A percentile compares a stretch with the other conserved stretches of the same genome.
These are phyloP conservation scores for Rhinocladiella mackenziei DNA, from an alignment of 2,329 filamentous ascomycete genomes.

Conservation along the genomic window DNA sequence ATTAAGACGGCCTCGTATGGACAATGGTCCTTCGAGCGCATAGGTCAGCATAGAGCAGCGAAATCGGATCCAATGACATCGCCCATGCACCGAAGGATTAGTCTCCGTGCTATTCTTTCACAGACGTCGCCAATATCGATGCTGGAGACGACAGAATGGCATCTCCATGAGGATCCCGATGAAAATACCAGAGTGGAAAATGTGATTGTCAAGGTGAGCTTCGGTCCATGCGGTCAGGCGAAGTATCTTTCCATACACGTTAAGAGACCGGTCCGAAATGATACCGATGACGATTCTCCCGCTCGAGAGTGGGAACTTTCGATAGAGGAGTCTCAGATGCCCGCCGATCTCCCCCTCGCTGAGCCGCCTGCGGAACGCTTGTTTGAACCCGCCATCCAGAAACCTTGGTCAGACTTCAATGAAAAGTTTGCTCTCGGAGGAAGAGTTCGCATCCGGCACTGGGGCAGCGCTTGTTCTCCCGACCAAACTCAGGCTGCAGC, in stretches of 20 bases:
- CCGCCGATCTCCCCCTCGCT: no score
- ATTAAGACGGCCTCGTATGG: conserved; percentile 17
- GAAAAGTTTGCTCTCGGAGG: conserved; percentile 49
- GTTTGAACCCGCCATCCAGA: conserved; percentile 12
- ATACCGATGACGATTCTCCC: background rate
- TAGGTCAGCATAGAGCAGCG: conserved; percentile 4
- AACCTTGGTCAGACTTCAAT: conserved; percentile 39
- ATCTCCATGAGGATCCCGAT: background rate
- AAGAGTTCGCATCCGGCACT: conserved; percentile 48
- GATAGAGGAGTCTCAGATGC: no score
- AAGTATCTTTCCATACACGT: conserved; percentile 11
- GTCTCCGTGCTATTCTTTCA: conserved; percentile 9
- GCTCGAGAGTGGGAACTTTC: background rate
- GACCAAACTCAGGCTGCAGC: conserved; percentile 46
- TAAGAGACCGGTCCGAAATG: background rate
- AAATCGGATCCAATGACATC: background rate
- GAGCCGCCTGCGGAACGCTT: background rate
- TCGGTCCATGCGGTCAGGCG: conserved; percentile 6
- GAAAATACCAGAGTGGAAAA: background rate
- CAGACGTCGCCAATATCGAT: conserved; percentile 15
- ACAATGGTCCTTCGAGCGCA: conserved; percentile 15
- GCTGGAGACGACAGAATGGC: conserved; percentile 14
- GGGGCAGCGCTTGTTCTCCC: conserved; percentile 49
- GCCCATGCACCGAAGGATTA: background rate
- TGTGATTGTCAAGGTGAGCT: conserved; percentile 12